Evolutionary conservation across 495 filamentous ascomycete genomes (phyloP).

Genomic region (Aspergillus asperescens): DNA sequence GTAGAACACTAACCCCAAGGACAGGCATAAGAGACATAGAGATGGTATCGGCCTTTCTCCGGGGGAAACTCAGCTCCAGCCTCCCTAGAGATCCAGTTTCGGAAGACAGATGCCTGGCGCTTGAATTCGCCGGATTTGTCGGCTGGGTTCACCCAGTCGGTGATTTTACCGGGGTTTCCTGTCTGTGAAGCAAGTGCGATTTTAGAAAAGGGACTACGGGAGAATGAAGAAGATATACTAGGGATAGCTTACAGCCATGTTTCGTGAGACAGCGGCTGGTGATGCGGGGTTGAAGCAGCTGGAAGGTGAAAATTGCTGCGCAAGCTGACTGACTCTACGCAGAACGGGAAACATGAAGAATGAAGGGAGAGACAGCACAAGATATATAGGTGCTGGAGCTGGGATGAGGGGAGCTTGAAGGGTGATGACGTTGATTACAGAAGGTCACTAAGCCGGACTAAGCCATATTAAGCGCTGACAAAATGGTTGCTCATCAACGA

Average conservation of each 20-base stretch:
- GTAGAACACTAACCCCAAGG: slow-evolving; percentile 53
- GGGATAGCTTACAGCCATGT: slow-evolving; percentile 36
- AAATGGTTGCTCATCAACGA: slow-evolving; percentile 16
- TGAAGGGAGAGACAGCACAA: slow-evolving; percentile 1
- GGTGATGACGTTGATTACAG: slow-evolving; percentile 28
- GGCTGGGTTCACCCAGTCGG: slow-evolving; percentile 71
- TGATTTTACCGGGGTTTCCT: slow-evolving; percentile 50
- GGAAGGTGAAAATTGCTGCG: slow-evolving; percentile 19
- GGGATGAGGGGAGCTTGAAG: slow-evolving; percentile 13
- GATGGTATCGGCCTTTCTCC: slow-evolving; percentile 63
- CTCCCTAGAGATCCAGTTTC: slow-evolving; percentile 63
- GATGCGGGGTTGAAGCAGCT: slow-evolving; percentile 25
- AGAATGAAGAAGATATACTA: background rate
- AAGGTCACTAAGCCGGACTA: slow-evolving; percentile 21
- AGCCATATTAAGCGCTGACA: slow-evolving; percentile 15
- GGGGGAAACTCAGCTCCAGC: slow-evolving; percentile 59
- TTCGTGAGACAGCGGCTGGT: slow-evolving; percentile 20
- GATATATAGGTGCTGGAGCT: background rate
- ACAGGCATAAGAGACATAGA: slow-evolving; percentile 70
- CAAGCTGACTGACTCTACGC: slow-evolving; percentile 20
- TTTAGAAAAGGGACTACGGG: background rate
- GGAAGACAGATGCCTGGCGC: slow-evolving; percentile 65
- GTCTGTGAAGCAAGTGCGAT: slow-evolving; percentile 18
- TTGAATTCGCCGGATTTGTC: slow-evolving; percentile 88
- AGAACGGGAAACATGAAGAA: slow-evolving; percentile 29